phyloP scores from a whole-genome alignment of 2,329 filamentous ascomycete genomes.

The Beauveria pseudobassiana region DNA sequence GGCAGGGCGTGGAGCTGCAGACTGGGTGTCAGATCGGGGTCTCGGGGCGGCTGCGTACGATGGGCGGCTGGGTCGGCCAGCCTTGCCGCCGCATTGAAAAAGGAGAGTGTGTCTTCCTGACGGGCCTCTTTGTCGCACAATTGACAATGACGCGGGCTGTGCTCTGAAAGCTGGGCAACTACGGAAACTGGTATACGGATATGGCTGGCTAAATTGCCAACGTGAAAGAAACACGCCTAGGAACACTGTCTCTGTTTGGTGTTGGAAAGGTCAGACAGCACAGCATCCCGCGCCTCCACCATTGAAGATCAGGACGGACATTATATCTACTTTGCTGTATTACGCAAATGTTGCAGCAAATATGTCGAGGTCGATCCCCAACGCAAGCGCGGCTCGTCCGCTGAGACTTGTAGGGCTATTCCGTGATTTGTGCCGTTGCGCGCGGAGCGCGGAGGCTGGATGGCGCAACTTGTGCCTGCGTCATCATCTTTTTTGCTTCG shows the following conservation, averaged over 20 bases:
- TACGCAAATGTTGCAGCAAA: too few species aligned
- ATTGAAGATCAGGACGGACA: too few species aligned
- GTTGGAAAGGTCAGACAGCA: neutral
- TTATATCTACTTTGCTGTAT: too few species aligned
- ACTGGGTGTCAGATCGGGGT: neutral
- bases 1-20: constrained; percentile 3
- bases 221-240: neutral
- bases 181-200: too few species aligned
- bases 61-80: neutral
- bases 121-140: neutral
- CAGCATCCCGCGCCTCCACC: neutral
- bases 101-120: neutral
- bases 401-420: too few species aligned
- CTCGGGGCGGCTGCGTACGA: neutral
- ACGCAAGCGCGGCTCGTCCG: too few species aligned
- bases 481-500: too few species aligned
- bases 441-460: too few species aligned
- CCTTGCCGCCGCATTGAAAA: neutral
- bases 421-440: too few species aligned
- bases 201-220: neutral
- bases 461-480: too few species aligned
- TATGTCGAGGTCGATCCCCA: too few species aligned
- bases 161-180: neutral
- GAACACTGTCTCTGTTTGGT: constrained; percentile 1
- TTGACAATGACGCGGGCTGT: neutral